Evolutionary conservation across 2,329 filamentous ascomycete genomes (phyloP).

Genomic region (Curvularia lunata): DNA sequence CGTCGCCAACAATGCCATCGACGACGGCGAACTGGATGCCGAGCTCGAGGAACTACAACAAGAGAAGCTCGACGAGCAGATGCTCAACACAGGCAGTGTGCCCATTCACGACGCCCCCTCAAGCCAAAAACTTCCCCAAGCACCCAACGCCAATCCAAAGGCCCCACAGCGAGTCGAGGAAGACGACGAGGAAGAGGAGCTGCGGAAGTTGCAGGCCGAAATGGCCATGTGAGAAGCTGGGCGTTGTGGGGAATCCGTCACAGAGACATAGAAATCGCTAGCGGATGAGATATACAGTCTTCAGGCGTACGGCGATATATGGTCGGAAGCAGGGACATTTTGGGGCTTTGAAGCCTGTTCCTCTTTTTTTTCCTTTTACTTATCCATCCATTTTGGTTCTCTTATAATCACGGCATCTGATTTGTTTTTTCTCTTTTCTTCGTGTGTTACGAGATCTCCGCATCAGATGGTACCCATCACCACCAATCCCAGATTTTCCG

Average conservation of each 20-base stretch:
- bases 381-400: constrained; percentile 8
- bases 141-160: constrained; percentile 67
- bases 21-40: constrained; percentile 84
- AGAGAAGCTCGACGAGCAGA: constrained; percentile 89
- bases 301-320: constrained; percentile 33
- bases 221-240: constrained; percentile 79
- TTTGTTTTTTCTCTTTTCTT: constrained; percentile 2
- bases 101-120: constrained; percentile 72
- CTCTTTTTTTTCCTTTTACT: neutral
- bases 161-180: constrained; percentile 61
- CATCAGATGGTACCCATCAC: neutral
- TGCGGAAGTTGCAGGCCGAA: constrained; percentile 90
- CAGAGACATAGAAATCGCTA: neutral
- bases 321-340: constrained; percentile 14
- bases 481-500: neutral
- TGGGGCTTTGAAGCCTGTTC: constrained; percentile 9
- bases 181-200: constrained; percentile 94
- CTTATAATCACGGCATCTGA: constrained; percentile 16
- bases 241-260: no score
- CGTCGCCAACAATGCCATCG: constrained; percentile 71
- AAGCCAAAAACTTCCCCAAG: constrained; percentile 76
- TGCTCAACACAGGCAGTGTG: constrained; percentile 86
- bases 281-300: neutral
- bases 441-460: neutral
- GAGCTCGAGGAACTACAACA: constrained; percentile 89